Evolutionary conservation across 768 basidiomycete genomes (phyloP).

Genomic region (Rhodocollybia butyracea): DNA sequence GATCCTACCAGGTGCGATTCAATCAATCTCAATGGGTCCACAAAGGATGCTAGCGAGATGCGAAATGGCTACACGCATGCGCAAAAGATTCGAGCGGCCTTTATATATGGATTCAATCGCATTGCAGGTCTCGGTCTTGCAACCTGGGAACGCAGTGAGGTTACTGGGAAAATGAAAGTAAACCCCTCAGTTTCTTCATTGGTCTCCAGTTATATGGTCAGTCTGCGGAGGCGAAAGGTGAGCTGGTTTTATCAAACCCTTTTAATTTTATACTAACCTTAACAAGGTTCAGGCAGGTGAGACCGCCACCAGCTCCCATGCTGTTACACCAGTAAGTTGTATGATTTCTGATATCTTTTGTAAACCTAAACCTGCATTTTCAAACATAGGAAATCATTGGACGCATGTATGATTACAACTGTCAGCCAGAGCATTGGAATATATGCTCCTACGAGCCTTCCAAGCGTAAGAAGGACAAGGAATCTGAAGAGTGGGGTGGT

Average conservation of each 20-base stretch:
- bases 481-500: slow-evolving; percentile 28
- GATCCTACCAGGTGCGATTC: slow-evolving; percentile 21
- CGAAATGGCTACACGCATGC: slow-evolving; percentile 26
- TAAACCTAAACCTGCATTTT: too few species aligned
- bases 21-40: slow-evolving; percentile 20
- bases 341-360: background rate
- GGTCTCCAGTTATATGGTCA: slow-evolving; percentile 26
- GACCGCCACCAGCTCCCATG: slow-evolving; percentile 20
- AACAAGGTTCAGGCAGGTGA: slow-evolving; percentile 19
- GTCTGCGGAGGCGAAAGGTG: slow-evolving; percentile 22
- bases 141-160: slow-evolving; percentile 26
- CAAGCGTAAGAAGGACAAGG: too few species aligned
- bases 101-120: slow-evolving; percentile 26
- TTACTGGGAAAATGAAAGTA: slow-evolving; percentile 19
- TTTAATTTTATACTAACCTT: too few species aligned
- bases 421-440: slow-evolving; percentile 11
- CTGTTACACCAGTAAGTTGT: slow-evolving; percentile 21
- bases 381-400: slow-evolving; percentile 25
- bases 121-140: slow-evolving; percentile 19
- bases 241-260: background rate
- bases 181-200: slow-evolving; percentile 25
- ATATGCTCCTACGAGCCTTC: slow-evolving; percentile 17
- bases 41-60: background rate
- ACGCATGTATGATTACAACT: slow-evolving; percentile 23
- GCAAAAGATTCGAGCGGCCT: slow-evolving; percentile 32